Evolutionary conservation across 352 stramenopile genomes (phyloP).

Genomic region (Globisporangium abappressorium): DNA sequence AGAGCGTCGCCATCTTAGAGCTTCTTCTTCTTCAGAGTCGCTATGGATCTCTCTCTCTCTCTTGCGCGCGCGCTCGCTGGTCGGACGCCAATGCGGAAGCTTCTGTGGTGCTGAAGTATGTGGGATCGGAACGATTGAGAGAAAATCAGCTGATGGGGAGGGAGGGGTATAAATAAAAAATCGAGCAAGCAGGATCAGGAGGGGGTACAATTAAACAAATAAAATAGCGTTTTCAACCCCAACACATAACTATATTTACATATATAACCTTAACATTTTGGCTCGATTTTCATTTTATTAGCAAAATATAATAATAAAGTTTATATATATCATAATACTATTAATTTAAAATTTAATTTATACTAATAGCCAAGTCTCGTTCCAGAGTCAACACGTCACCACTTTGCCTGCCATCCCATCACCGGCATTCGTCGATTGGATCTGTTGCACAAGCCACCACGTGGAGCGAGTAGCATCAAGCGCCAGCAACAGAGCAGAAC

Average conservation of each 20-base stretch:
- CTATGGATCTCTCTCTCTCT: not conserved
- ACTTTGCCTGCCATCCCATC: constrained; percentile 5
- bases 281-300: not conserved
- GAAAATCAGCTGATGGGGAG: not conserved
- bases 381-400: constrained; percentile 5
- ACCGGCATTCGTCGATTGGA: constrained; percentile 12
- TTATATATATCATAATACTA: not conserved
- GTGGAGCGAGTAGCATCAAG: not conserved
- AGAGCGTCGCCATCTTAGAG: constrained; percentile 59
- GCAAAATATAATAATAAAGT: not conserved
- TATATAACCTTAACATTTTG: not conserved
- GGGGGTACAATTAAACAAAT: not conserved
- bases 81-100: not conserved
- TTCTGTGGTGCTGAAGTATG: not conserved
- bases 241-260: not conserved
- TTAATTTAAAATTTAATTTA: not conserved
- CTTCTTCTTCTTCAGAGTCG: not conserved
- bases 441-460: constrained; percentile 3
- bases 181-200: not conserved
- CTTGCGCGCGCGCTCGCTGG: not conserved
- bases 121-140: not conserved
- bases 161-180: not conserved
- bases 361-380: not conserved
- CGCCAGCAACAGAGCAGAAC: not conserved
- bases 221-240: not conserved